Base-by-base conservation (phyloP, 306 rosid genomes). In the Lotus japonicus region DNA sequence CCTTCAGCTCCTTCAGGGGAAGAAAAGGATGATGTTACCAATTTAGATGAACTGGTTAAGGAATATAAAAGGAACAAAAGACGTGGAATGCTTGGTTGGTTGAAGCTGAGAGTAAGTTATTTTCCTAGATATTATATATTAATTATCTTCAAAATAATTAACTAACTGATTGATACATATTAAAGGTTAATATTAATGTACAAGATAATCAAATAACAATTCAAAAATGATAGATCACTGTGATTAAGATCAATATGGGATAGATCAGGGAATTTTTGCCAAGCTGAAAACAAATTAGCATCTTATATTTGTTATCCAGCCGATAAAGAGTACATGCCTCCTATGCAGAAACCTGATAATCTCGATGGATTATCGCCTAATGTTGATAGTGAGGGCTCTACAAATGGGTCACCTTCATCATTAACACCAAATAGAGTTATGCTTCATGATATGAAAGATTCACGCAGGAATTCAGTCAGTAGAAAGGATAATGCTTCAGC, bases 1-100 rank as follows among this genome's bases (percentile, higher is more conserved):
- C 82, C 82, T 53, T 85, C 91, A 12, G 91, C 84, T 83, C 64
- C 74, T 80, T 85, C 95, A 54, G 66, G 66, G 39, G 92, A 88
- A 64, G 88, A 80, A 77, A 83, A 76, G 74, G 90, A 78, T 65
- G 87, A 83, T 15, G 66, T 70, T 62, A 63, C 81, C 23, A 84
- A 83, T 82, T 80, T 91, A 16, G 92, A 86, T 64, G 95, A 91
- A 73, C 68, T 88, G 80, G 92, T 76, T 61, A 88, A 83, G 63
- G 95, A 86, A 79, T 82, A 75, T 66, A 91, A 73, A 83, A 83
- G 86, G 58, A 81, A 75, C 84, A 85, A 66, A 79, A 84, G 66
- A 44, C 90, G 89, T 5, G 97, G 95, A 72, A 84, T 88, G 95
- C 90, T 91, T 57, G 81, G 89, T 74, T 91, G 97, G 97, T 86